These are phyloP conservation scores for Sphagnum contortum DNA, from an alignment of 225 moss, liverwort and hornwort species.

Conservation along the genomic window DNA sequence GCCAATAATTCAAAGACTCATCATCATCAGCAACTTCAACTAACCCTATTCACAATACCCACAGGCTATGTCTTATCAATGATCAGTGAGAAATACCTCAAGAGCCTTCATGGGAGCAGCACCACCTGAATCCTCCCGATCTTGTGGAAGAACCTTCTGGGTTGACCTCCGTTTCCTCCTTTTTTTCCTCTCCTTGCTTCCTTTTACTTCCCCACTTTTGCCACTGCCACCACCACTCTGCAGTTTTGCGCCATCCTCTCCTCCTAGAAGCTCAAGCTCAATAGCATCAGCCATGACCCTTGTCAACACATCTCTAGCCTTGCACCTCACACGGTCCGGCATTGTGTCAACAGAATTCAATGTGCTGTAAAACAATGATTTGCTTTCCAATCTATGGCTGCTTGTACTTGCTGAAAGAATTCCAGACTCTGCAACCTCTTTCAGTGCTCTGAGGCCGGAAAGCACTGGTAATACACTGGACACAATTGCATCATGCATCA, in stretches of 20 bases:
- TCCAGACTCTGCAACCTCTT: constrained; percentile 46
- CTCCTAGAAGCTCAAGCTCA: constrained; percentile 75
- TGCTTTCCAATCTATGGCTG: constrained; percentile 7
- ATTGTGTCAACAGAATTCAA: constrained; percentile 52
- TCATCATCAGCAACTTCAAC: constrained; percentile 7
- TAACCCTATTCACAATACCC: not conserved
- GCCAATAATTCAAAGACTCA: constrained; percentile 2
- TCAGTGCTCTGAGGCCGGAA: constrained; percentile 59
- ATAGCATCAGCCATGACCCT: constrained; percentile 69
- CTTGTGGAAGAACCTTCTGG: constrained; percentile 34
- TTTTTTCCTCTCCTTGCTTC: constrained; percentile 66
- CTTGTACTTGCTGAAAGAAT: constrained; percentile 33
- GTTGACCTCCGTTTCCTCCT: constrained; percentile 51
- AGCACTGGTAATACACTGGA: constrained; percentile 35
- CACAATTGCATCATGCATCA: constrained; percentile 11
- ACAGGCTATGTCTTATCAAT: too few species aligned
- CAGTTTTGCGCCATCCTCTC: constrained; percentile 40
- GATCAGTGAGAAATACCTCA: constrained; percentile 25
- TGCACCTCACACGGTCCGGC: constrained; percentile 57
- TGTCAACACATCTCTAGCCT: constrained; percentile 53
- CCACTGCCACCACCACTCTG: constrained; percentile 14
- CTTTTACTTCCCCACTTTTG: constrained; percentile 40
- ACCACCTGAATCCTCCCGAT: constrained; percentile 19
- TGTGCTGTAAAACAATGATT: constrained; percentile 44
- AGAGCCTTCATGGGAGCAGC: constrained; percentile 16